Percentiles rank a stretch among this genome's conserved stretches.
Evolutionary conservation across 1,284 basidiomycete species (phyloP).

Genomic region (Neolentinus lepideus): DNA sequence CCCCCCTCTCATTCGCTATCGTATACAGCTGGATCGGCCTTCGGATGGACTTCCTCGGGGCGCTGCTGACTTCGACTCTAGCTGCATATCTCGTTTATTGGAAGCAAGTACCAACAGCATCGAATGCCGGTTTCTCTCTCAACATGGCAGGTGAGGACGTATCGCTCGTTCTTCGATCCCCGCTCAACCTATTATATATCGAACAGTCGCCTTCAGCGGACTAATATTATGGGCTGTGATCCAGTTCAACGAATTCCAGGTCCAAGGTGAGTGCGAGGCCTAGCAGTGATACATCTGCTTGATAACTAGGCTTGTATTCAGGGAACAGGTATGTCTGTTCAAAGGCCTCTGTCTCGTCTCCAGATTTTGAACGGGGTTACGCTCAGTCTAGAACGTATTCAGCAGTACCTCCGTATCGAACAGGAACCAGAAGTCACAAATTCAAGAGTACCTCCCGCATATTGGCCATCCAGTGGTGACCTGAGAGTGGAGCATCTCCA

Average conservation of each 20-base stretch:
- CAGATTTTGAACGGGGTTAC: background rate
- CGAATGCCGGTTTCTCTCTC: conserved; percentile 39
- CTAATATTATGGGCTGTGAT: conserved; percentile 50
- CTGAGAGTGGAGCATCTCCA: conserved; percentile 55
- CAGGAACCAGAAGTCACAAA: conserved; percentile 53
- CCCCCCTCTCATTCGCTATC: background rate
- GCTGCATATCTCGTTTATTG: conserved; percentile 48
- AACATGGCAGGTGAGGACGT: conserved; percentile 33
- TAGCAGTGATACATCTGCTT: background rate
- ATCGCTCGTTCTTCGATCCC: too few relatives aligned
- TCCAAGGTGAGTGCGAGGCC: conserved; percentile 33
- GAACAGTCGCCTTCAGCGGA: conserved; percentile 45
- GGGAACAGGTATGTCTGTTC: background rate
- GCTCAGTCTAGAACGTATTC: conserved; percentile 65
- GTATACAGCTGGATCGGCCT: conserved; percentile 41
- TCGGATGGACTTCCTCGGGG: conserved; percentile 44
- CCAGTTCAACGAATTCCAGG: conserved; percentile 50
- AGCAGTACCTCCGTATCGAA: conserved; percentile 65
- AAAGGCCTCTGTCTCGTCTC: background rate
- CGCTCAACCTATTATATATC: too few relatives aligned
- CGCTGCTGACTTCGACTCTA: conserved; percentile 42
- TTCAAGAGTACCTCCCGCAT: conserved; percentile 58
- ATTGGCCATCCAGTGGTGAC: conserved; percentile 73
- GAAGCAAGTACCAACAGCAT: conserved; percentile 25
- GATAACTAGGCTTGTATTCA: conserved; percentile 20